Evolutionary conservation across 805 yeast species (phyloP), one percentile per base, ranked within the genome.

Genomic region (Novakomyces olei): DNA sequence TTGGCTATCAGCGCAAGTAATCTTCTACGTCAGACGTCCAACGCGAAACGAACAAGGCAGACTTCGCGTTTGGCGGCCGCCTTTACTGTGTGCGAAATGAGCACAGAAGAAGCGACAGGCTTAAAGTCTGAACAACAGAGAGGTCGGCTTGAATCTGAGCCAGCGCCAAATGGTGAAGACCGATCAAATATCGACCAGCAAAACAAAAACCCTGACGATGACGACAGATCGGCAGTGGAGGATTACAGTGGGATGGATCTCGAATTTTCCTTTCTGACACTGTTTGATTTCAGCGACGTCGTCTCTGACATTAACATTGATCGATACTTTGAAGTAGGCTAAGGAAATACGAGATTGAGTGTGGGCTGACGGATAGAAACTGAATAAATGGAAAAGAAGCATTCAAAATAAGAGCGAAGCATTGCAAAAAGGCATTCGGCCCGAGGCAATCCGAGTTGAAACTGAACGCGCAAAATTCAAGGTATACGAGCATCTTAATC

Each of bases 391-490:
- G 28, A 14, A 6, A 7, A 9, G 12, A 7, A 26, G 12, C 15
- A 6, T 5, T 29, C 12, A 17, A 19, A 9, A 23, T 14, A 19
- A n/a, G 22, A 6, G 32, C 20, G 14, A 8, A 4, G 5, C 32
- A 25, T 17, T 25, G 20, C 9, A 30, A 22, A 14, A 9, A 23
- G 12, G 14, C 10, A 19, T 12, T 30, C 8, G 26, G 23, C 8
- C 27, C 33, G 3, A 14, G 16, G 7, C 15, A 20, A 19, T n/a
- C 15, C 6, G 19, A 30, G 9, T 10, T 30, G 57, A 53, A 27
- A 41, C 54, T 16, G 58, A 52, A 26, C 34, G 40, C 19, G 28
- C 51, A 34, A 45, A 45, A 17, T 29, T 26, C 10, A 40, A 34
- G 15, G 37, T 53, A 19, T 28, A 44, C 14, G 23, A 30, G 17